Percentiles rank a stretch among this genome's conserved stretches.
These are phyloP conservation scores for Ilex asprella DNA, from an alignment of 257 asterid species.

Conservation along the genomic window DNA sequence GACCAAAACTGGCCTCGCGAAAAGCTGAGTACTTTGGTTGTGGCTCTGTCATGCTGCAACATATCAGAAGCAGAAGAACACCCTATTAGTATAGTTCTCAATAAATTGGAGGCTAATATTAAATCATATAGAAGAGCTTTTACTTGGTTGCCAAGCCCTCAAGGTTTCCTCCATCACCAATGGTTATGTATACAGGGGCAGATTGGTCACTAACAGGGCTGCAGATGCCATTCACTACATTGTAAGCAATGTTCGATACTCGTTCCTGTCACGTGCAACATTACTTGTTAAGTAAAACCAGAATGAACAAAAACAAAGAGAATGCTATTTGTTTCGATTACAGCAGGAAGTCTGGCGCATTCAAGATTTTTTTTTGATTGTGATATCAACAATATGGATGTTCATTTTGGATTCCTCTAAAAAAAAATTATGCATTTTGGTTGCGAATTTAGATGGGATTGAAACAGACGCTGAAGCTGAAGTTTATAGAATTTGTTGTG, in stretches of 20 bases:
- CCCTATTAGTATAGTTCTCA: background rate
- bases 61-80: background rate
- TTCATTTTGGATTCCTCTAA: too few species aligned
- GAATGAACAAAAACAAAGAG: background rate
- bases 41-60: slow-evolving; percentile 74
- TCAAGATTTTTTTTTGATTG: too few species aligned
- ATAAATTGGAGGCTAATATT: background rate
- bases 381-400: too few species aligned
- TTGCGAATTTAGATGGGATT: too few species aligned
- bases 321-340: too few species aligned
- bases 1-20: slow-evolving; percentile 90
- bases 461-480: background rate
- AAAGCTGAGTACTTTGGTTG: slow-evolving; percentile 79
- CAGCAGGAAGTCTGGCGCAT: too few species aligned
- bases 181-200: slow-evolving; percentile 58
- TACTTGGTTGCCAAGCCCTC: slow-evolving; percentile 56
- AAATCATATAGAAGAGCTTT: slow-evolving; percentile 9
- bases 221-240: slow-evolving; percentile 47
- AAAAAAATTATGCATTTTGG: too few species aligned
- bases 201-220: slow-evolving; percentile 37
- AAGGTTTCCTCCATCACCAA: slow-evolving; percentile 62
- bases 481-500: background rate
- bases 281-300: slow-evolving; percentile 1
- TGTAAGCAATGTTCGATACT: slow-evolving; percentile 56
- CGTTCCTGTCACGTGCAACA: slow-evolving; percentile 36